phyloP scores from a whole-genome alignment of 495 filamentous ascomycete genomes.

The Penicillium canariense region DNA sequence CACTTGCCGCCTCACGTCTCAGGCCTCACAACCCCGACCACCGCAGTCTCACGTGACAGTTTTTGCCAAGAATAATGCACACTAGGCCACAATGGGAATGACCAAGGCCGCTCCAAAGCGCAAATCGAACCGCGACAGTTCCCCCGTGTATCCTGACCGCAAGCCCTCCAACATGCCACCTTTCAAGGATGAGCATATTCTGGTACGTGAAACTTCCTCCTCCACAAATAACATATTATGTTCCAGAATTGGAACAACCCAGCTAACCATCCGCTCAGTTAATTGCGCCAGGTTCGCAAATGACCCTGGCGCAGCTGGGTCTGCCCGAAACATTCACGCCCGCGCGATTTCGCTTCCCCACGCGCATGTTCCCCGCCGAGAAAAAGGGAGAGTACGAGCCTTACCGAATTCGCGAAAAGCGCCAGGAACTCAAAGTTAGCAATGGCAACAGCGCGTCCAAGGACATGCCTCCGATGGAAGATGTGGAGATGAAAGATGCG shows the following conservation, averaged over 20 bases:
- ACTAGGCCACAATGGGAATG: slow-evolving; percentile 21
- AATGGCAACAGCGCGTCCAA: slow-evolving; percentile 35
- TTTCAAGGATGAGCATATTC: slow-evolving; percentile 75
- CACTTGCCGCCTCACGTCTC: background rate
- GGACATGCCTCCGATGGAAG: slow-evolving; percentile 39
- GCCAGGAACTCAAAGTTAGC: slow-evolving; percentile 51
- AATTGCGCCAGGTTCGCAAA: slow-evolving; percentile 92
- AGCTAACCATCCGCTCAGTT: slow-evolving; percentile 30
- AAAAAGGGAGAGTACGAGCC: slow-evolving; percentile 80
- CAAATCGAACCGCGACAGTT: background rate
- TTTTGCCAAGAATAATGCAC: background rate
- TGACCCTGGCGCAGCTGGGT: slow-evolving; percentile 89
- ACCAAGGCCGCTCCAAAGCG: background rate
- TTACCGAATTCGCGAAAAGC: slow-evolving; percentile 70
- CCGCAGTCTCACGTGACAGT: slow-evolving; percentile 10
- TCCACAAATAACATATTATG: background rate
- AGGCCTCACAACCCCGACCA: background rate
- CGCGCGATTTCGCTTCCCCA: slow-evolving; percentile 73
- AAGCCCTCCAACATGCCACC: slow-evolving; percentile 54
- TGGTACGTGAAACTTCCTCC: slow-evolving; percentile 45
- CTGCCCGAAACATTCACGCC: slow-evolving; percentile 89
- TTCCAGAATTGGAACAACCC: background rate
- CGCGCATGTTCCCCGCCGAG: slow-evolving; percentile 88
- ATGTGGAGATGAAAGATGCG: slow-evolving; percentile 48
- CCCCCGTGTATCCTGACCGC: slow-evolving; percentile 4